Conservation (phyloP, 352 stramenopile species). For the Globisporangium lucens region DNA sequence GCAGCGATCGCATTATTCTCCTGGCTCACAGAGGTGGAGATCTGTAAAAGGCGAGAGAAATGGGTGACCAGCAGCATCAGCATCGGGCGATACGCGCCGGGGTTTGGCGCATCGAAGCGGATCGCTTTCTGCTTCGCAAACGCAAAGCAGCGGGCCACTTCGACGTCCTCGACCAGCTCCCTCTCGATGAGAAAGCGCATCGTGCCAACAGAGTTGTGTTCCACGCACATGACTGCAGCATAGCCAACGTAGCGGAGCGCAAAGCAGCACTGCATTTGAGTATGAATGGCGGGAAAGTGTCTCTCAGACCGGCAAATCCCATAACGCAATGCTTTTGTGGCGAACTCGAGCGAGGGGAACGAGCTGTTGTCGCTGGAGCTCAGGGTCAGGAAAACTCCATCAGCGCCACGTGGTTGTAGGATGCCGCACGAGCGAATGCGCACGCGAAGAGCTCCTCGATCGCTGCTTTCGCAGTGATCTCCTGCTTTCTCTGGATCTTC, state of each 20-base stretch:
- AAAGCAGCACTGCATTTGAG: slow-evolving; percentile 30
- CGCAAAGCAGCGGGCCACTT: slow-evolving; percentile 35
- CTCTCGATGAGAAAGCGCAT: slow-evolving; percentile 27
- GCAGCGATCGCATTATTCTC: background rate
- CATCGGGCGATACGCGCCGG: slow-evolving; percentile 35
- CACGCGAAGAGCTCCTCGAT: slow-evolving; percentile 23
- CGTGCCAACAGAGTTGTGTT: slow-evolving; percentile 34
- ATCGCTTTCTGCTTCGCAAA: slow-evolving; percentile 32
- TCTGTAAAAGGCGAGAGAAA: slow-evolving; percentile 28
- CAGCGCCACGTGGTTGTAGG: slow-evolving; percentile 12
- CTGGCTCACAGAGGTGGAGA: slow-evolving; percentile 8
- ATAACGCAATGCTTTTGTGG: slow-evolving; percentile 17
- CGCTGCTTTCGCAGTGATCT: background rate
- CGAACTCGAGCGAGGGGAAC: slow-evolving; percentile 10
- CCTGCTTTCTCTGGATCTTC: slow-evolving; percentile 8
- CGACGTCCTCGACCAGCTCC: slow-evolving; percentile 33
- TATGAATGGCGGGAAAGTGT: slow-evolving; percentile 26
- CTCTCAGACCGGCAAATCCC: slow-evolving; percentile 32
- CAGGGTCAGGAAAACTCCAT: slow-evolving; percentile 15
- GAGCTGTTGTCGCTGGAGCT: background rate
- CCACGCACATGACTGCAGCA: slow-evolving; percentile 35
- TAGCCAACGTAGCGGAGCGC: slow-evolving; percentile 42
- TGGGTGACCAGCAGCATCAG: slow-evolving; percentile 32
- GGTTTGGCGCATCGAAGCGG: slow-evolving; percentile 26
- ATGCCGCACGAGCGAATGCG: slow-evolving; percentile 19